phyloP scores from a whole-genome alignment of 495 filamentous ascomycete genomes.

The Aspergillus sparsus region DNA sequence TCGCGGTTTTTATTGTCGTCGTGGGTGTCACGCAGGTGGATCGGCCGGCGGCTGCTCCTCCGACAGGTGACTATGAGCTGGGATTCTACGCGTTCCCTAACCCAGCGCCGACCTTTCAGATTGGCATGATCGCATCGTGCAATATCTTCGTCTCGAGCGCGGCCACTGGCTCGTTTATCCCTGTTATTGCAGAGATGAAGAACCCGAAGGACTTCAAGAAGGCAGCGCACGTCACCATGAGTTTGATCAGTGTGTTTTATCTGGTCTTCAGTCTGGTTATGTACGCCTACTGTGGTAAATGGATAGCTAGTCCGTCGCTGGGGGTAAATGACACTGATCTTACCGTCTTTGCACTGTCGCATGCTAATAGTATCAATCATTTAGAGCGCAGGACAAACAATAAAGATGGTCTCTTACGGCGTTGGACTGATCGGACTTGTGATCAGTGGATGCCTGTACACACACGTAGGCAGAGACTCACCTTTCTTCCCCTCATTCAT shows the following conservation, averaged over 20 bases:
- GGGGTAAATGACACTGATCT: slow-evolving; percentile 28
- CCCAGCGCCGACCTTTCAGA: slow-evolving; percentile 36
- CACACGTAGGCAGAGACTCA: not conserved
- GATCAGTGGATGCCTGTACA: slow-evolving; percentile 60
- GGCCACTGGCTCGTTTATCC: slow-evolving; percentile 67
- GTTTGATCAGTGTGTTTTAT: slow-evolving; percentile 65
- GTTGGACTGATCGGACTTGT: slow-evolving; percentile 66
- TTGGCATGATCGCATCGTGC: slow-evolving; percentile 39
- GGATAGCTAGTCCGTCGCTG: slow-evolving; percentile 68
- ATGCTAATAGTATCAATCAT: not conserved
- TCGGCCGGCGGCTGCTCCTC: slow-evolving; percentile 40
- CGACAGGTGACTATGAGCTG: slow-evolving; percentile 43
- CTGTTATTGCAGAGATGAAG: slow-evolving; percentile 74
- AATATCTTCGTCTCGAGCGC: slow-evolving; percentile 50
- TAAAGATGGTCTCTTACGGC: slow-evolving; percentile 71
- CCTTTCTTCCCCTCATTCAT: not conserved
- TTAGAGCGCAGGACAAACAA: slow-evolving; percentile 53
- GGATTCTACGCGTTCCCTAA: slow-evolving; percentile 41
- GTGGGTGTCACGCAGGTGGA: slow-evolving; percentile 44
- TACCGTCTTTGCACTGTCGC: not conserved
- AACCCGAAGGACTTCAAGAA: slow-evolving; percentile 64
- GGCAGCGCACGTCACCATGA: slow-evolving; percentile 60
- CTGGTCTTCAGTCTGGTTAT: slow-evolving; percentile 49
- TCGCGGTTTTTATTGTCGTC: slow-evolving; percentile 52
- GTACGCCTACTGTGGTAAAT: slow-evolving; percentile 68